Evolutionary conservation across 2,329 filamentous ascomycete species (phyloP).

Genomic region (Penicillium sp.): DNA sequence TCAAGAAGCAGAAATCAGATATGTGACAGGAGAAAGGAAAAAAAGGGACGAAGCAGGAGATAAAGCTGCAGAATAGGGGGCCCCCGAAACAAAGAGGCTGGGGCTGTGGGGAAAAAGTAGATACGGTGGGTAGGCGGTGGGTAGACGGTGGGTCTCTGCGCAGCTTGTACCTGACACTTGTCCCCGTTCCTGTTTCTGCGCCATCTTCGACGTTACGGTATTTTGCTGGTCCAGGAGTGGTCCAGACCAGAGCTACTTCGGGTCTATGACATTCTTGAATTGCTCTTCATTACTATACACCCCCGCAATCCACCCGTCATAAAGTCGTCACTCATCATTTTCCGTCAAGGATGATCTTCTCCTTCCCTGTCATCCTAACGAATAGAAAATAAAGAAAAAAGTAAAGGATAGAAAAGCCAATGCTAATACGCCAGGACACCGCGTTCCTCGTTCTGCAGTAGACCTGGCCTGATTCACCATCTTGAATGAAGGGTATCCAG

Average conservation of each 20-base stretch:
- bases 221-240: background rate
- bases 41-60: constrained; percentile 6
- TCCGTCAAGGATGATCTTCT: background rate
- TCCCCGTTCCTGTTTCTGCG: background rate
- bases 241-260: background rate
- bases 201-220: no score
- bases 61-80: constrained; percentile 3
- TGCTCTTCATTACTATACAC: background rate
- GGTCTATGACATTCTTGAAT: background rate
- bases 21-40: constrained; percentile 6
- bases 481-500: constrained; percentile 21
- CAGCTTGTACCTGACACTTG: background rate
- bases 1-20: background rate
- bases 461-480: constrained; percentile 9
- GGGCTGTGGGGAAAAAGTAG: constrained; percentile 9
- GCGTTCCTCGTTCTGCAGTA: constrained; percentile 4
- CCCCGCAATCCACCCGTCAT: background rate
- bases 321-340: background rate
- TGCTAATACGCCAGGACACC: constrained; percentile 7
- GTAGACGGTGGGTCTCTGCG: background rate
- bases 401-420: background rate
- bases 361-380: background rate
- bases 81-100: constrained; percentile 18
- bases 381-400: background rate
- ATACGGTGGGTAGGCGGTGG: background rate